These are phyloP conservation scores for Medakamo hakoo DNA, from an alignment of 139 green algal species.

Conservation along the genomic window DNA sequence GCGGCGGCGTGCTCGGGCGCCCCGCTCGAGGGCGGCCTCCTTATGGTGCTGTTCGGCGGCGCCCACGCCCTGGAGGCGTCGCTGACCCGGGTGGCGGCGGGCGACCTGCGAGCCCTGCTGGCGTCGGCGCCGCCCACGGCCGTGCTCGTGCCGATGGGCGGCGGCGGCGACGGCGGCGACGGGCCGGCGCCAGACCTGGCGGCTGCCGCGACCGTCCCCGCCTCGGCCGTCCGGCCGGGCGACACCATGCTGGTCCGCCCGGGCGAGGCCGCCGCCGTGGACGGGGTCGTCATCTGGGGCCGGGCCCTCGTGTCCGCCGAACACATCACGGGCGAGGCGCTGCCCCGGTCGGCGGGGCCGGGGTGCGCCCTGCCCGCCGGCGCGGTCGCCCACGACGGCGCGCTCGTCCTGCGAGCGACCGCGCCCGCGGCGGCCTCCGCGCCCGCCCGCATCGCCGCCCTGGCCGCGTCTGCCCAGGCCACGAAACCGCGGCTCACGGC, in stretches of 20 bases:
- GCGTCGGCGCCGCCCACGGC: conserved; percentile 36
- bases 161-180: conserved; percentile 9
- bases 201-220: conserved; percentile 23
- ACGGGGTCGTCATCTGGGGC: conserved; percentile 55
- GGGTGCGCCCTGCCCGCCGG: conserved; percentile 23
- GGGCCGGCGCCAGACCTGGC: conserved; percentile 11
- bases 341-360: conserved; percentile 3
- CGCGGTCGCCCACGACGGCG: conserved; percentile 42
- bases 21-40: conserved; percentile 60
- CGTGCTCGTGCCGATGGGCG: conserved; percentile 27
- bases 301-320: conserved; percentile 38
- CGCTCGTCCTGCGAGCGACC: conserved; percentile 45
- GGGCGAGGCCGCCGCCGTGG: conserved; percentile 22
- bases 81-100: conserved; percentile 37
- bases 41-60: conserved; percentile 66
- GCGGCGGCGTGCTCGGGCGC: conserved; percentile 51
- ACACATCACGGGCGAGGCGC: conserved; percentile 64
- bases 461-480: conserved; percentile 48
- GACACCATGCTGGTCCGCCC: conserved; percentile 28
- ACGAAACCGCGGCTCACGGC: conserved; percentile 35
- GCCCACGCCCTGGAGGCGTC: conserved; percentile 47
- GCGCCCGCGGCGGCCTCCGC: conserved; percentile 38
- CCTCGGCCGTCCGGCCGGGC: conserved; percentile 51
- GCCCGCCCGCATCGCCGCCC: conserved; percentile 55
- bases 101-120: conserved; percentile 44